These are phyloP conservation scores for Acer negundo DNA, from an alignment of 345 rosid genomes.

Conservation along the genomic window DNA sequence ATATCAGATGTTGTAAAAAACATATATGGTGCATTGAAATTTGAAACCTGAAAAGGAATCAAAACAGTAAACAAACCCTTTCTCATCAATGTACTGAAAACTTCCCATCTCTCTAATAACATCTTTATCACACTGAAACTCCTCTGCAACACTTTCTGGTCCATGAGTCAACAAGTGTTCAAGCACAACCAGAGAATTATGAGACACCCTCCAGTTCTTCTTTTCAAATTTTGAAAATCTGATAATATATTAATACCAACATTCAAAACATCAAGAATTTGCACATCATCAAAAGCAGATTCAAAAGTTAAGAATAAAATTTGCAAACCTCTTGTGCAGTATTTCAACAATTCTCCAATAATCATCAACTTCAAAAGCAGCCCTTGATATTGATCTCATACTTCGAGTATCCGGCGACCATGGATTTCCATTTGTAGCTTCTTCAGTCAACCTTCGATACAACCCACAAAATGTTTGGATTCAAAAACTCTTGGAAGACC, in stretches of 20 bases:
- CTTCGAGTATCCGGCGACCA: conserved; percentile 67
- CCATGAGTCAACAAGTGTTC: conserved; percentile 92
- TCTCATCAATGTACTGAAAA: conserved; percentile 78
- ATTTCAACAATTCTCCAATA: conserved; percentile 75
- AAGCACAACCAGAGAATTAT: conserved; percentile 70
- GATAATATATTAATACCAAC: not conserved
- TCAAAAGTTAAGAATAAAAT: not conserved
- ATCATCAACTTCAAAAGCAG: conserved; percentile 94
- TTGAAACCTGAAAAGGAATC: not conserved
- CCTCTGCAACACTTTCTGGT: conserved; percentile 83
- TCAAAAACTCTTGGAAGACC: conserved; percentile 3
- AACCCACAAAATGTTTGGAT: conserved; percentile 11
- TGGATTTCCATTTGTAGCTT: conserved; percentile 67
- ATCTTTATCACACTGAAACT: conserved; percentile 64
- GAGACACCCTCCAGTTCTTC: conserved; percentile 76
- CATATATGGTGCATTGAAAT: not conserved
- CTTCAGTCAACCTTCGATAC: conserved; percentile 70
- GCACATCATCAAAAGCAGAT: not conserved
- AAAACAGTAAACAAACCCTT: conserved; percentile 51
- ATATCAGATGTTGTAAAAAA: not conserved
- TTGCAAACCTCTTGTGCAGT: conserved; percentile 70
- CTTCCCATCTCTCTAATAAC: conserved; percentile 50
- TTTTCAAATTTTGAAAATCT: conserved; percentile 74
- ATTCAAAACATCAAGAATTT: not conserved
- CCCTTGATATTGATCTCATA: conserved; percentile 72